A percentile compares a stretch with the other conserved stretches of the same genome.
phyloP scores from a whole-genome alignment of 163 green algal genomes.

The Chlamydomonas reinhardtii region DNA sequence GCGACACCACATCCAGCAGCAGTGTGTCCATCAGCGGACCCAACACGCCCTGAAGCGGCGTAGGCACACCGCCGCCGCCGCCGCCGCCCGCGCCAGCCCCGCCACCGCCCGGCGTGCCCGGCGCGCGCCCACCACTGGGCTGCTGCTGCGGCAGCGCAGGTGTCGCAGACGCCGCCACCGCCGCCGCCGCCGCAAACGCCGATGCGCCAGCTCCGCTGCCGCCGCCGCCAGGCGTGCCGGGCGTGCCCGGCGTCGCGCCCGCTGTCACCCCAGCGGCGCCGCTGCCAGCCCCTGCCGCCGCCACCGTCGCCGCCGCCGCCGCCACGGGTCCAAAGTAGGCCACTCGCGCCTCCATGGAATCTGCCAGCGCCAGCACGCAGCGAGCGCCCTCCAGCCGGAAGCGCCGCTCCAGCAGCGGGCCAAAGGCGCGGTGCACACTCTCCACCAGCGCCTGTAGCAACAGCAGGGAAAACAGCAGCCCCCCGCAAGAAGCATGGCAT shows the following conservation, averaged over 20 bases:
- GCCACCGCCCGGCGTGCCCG: not conserved
- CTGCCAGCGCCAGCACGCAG: constrained; percentile 37
- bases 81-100: not conserved
- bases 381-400: constrained; percentile 16
- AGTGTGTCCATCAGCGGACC: constrained; percentile 37
- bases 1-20: constrained; percentile 34
- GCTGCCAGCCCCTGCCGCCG: too few relatives aligned
- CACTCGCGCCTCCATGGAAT: constrained; percentile 34
- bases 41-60: constrained; percentile 29
- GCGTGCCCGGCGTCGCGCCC: too few relatives aligned
- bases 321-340: constrained; percentile 26
- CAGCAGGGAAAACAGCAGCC: too few relatives aligned
- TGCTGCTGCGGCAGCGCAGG: too few relatives aligned
- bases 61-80: not conserved
- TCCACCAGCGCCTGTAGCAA: constrained; percentile 12
- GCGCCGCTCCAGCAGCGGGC: constrained; percentile 7
- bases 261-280: too few relatives aligned
- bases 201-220: not conserved
- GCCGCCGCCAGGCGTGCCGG: not conserved
- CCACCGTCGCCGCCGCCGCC: not conserved
- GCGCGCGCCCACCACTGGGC: not conserved
- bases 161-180: not conserved
- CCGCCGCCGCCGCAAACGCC: not conserved
- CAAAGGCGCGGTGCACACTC: not conserved
- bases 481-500: too few relatives aligned